Evolutionary conservation across 306 rosid species (phyloP), one percentile per base, ranked within the genome.

Genomic region (Ormosia emarginata): DNA sequence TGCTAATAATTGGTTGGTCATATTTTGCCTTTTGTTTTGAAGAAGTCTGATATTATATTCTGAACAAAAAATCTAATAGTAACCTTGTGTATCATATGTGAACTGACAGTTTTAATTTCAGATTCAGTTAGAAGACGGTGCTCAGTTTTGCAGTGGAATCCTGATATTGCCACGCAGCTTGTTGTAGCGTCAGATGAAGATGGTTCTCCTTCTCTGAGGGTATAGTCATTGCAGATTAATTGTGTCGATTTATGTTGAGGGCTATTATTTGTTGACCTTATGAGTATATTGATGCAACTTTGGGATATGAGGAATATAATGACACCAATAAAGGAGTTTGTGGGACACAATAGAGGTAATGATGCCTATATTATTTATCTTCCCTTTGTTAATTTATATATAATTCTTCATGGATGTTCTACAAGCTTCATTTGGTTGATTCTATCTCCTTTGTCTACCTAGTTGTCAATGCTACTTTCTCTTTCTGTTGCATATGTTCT

Each of bases 81-180:
- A 75, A 82, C 76, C 61, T 85, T 71, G 59, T 64, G 30, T 80
- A 55, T 76, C 78, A 17, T 75, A 17, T 75, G 30, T 88, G 85
- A 81, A 71, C 74, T 57, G 82, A 55, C 98, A 96, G 99, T 85
- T 93, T 96, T n/a, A n/a, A n/a, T n/a, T 85, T 82, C 93, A 43
- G 99, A 96, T 83, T 88, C 98, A n/a, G 88, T 85, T 85, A 91
- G 92, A 91, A 89, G 98, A 76, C 91, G 99, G 55, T 87, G 94
- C 87, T 96, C 99, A 18, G 99, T 91, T 88, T 88, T 96, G 90
- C 99, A 96, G 89, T 96, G 99, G 99, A 81, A 96, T 91, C 99
- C 99, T 84, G 99, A 93, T 80, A 8, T 96, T 86, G 98, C 98
- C 53, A 96, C 99, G 11, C 98, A 93, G 83, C 99, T 96, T 80